phyloP scores from a whole-genome alignment of 108 stramenopile genomes.

The Nitzschia palea region DNA sequence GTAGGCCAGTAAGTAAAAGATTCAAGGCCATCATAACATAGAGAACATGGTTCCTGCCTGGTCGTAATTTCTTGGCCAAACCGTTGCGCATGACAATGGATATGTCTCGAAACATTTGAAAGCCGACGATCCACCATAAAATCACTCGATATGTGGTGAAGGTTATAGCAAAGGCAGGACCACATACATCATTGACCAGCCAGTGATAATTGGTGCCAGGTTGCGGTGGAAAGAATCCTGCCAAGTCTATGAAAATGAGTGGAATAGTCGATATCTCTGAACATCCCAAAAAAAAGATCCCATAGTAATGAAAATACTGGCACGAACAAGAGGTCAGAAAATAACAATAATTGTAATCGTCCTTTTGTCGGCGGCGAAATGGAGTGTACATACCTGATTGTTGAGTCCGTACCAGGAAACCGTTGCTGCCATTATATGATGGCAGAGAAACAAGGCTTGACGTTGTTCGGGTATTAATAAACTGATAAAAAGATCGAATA shows the following conservation, averaged over 20 bases:
- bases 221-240: constrained; percentile 54
- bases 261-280: constrained; percentile 66
- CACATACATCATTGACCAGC: constrained; percentile 16
- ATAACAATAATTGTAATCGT: too few relatives aligned
- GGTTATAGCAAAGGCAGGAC: constrained; percentile 41
- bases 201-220: constrained; percentile 17
- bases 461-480: constrained; percentile 53
- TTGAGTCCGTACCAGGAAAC: constrained; percentile 48
- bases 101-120: constrained; percentile 36
- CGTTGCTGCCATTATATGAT: constrained; percentile 61
- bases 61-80: constrained; percentile 21
- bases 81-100: constrained; percentile 23
- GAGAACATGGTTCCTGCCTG: constrained; percentile 40
- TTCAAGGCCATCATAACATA: constrained; percentile 36
- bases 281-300: constrained; percentile 59
- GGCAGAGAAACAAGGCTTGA: constrained; percentile 49
- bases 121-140: constrained; percentile 37
- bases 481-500: constrained; percentile 60
- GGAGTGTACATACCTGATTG: constrained; percentile 61
- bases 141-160: constrained; percentile 48
- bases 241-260: constrained; percentile 52
- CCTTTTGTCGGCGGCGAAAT: too few relatives aligned
- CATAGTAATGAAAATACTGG: constrained; percentile 21
- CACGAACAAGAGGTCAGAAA: too few relatives aligned
- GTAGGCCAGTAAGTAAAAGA: constrained; percentile 36